Evolutionary conservation across 192 early-diverging fungal species (phyloP).

Genomic region (Entomortierella parvispora): DNA sequence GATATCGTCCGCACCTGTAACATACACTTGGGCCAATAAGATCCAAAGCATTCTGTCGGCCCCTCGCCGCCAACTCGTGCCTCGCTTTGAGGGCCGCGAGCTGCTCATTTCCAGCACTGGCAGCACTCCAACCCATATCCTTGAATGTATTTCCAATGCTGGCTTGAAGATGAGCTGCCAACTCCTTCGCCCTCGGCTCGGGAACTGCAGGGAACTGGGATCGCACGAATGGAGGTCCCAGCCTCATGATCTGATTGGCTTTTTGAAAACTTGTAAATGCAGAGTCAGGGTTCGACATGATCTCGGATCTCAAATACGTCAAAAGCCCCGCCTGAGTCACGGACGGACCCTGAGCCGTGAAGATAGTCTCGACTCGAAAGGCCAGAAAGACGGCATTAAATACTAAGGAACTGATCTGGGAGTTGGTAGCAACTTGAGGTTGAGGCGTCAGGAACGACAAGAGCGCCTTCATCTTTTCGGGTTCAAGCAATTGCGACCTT

Average conservation of each 20-base stretch:
- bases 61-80: slow-evolving; percentile 6
- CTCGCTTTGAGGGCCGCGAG: slow-evolving; percentile 10
- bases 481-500: slow-evolving; percentile 23
- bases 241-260: slow-evolving; percentile 16
- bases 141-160: slow-evolving; percentile 2
- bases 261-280: slow-evolving; percentile 16
- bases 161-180: slow-evolving; percentile 12
- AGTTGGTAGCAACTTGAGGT: background rate
- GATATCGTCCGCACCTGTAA: slow-evolving; percentile 15
- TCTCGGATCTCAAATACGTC: slow-evolving; percentile 28
- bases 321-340: slow-evolving; percentile 27
- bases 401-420: slow-evolving; percentile 1
- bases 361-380: slow-evolving; percentile 24
- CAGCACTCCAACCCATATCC: slow-evolving; percentile 16
- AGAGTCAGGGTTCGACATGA: slow-evolving; percentile 26
- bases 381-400: slow-evolving; percentile 14
- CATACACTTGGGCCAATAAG: slow-evolving; percentile 20
- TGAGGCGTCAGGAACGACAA: slow-evolving; percentile 1
- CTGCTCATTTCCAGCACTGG: slow-evolving; percentile 8
- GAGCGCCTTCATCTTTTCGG: slow-evolving; percentile 30
- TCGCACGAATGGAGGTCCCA: slow-evolving; percentile 22
- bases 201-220: slow-evolving; percentile 25
- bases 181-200: slow-evolving; percentile 19
- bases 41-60: slow-evolving; percentile 30
- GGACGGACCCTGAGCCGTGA: slow-evolving; percentile 25